Conservation (phyloP, 108 stramenopile species). For the Pelagomonas calceolata region DNA sequence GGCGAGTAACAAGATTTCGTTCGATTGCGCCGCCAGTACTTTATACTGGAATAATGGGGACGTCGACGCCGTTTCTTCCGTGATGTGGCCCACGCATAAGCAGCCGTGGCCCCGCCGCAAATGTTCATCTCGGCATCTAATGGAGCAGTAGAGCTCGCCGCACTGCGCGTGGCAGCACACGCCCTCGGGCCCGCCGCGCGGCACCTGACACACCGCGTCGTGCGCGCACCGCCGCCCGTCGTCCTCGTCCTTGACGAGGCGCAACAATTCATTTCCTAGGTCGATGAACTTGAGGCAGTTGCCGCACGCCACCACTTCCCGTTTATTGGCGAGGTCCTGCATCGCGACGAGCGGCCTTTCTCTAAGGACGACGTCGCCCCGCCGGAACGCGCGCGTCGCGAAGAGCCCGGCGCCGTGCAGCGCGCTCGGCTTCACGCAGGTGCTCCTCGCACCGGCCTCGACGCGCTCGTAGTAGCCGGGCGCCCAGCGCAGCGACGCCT, state of each 20-base stretch:
- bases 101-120: neutral
- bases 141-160: slow-evolving; percentile 5
- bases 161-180: neutral
- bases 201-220: neutral
- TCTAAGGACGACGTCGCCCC: neutral
- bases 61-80: neutral
- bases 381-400: neutral
- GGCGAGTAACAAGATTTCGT: neutral
- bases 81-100: neutral
- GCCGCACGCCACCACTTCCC: neutral
- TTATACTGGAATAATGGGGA: neutral
- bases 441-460: too few relatives aligned
- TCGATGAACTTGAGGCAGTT: neutral
- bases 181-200: neutral
- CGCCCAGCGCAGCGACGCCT: too few relatives aligned
- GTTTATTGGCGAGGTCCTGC: slow-evolving; percentile 4
- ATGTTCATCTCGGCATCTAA: neutral
- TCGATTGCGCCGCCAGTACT: neutral
- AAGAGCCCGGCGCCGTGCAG: neutral
- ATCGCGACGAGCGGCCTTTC: slow-evolving; percentile 8
- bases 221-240: neutral
- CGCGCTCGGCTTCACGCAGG: neutral
- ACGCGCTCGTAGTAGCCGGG: too few relatives aligned
- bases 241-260: too few relatives aligned
- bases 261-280: too few relatives aligned